Evolutionary conservation across 2,329 filamentous ascomycete genomes (phyloP), one percentile per base, ranked within the genome.

Genomic region (Elsinoe perseae): DNA sequence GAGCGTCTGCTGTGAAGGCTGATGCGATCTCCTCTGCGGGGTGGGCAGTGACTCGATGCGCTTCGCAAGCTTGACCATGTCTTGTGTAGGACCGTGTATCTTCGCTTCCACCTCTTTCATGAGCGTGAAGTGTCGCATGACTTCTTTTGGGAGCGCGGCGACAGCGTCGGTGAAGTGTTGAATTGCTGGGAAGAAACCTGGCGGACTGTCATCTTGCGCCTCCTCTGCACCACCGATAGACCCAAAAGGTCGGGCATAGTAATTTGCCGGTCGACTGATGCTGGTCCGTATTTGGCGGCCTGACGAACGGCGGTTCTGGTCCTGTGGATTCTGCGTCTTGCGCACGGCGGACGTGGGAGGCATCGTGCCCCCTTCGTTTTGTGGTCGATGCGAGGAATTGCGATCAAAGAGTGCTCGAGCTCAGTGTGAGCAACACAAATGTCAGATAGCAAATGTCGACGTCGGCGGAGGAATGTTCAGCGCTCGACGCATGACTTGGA

Each of bases 41-140:
- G 75, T 69, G 34, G 75, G 75, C 56, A 74, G 69, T 36, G 68
- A 67, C 57, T 73, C 70, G 38, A 87, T 82, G 54, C 79, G 79
- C 59, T 84, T 78, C 64, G 95, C 81, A 60, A 95, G 79, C 66
- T 86, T 80, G 66, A 86, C 84, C 58, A 98, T 79, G 66, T 85
- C 81, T 64, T 93, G 86, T 69, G 95, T 89, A 5, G 93, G 87
- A 23, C 84, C 84, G 72, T 91, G 93, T 61, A 95, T 87, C 74
- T 98, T 98, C 61, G 92, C 92, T 75, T 98, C 93, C 48, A 97
- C 93, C 74, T 98, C 93, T 71, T 96, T 96, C 63, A 98, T 79
- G 57, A 97, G 80, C 30, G 92, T 96, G 65, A 95, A 95, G 71
- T 98, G 92, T 68, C 90, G 85, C 64, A 95, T 89, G 52, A 96